Base-by-base conservation (phyloP, 768 basidiomycete genomes). In the Rubroboletus satanas region DNA sequence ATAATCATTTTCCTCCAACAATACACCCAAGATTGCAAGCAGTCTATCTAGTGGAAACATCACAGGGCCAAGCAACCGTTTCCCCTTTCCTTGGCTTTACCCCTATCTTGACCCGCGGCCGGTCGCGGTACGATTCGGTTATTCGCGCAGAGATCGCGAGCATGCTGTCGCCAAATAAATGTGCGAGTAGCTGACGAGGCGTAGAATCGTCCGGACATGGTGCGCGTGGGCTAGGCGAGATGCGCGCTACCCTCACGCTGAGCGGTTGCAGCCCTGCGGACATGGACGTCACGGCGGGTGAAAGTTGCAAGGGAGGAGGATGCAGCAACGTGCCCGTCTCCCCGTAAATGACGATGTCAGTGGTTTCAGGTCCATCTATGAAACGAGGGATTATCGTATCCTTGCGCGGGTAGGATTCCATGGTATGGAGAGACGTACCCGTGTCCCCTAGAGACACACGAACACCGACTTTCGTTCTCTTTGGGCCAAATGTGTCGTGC, bases 171-270 rank as follows among this genome's bases (percentile, higher is more conserved):
- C 36, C 58, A 9, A 54, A 31, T 23, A 73, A 58, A 43, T 74
- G 52, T 7, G 61, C 57, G 3, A 87, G 85, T 0, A 87, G 87
- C 29, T 78, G 75, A 15, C 89, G 85, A 8, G 89, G 89, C 6
- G 84, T 88, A 0, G 88, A 88, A 56, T 91, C 89, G 57, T 91
- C 89, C 0, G 89, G 89, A 35, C 89, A 76, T 4, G 85, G 85
- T 0, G 64, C 56, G 2, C 61, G 75, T 44, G 77, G 73, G 15
- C 68, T 64, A 61, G 79, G 65, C 9, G 77, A 74, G 55, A 88
- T 77, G 38, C 84, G 81, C 0, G 82, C 85, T 7, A 87, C 87
- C n/a, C 74, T 71, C 21, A 87, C 65, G 0, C 52, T 60, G 5
- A 80, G 59, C 0, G 61, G 62, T 1, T 67, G 69, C 2, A 61